Base-by-base conservation (phyloP, 805 yeast genomes). In the Candida insectalens region DNA sequence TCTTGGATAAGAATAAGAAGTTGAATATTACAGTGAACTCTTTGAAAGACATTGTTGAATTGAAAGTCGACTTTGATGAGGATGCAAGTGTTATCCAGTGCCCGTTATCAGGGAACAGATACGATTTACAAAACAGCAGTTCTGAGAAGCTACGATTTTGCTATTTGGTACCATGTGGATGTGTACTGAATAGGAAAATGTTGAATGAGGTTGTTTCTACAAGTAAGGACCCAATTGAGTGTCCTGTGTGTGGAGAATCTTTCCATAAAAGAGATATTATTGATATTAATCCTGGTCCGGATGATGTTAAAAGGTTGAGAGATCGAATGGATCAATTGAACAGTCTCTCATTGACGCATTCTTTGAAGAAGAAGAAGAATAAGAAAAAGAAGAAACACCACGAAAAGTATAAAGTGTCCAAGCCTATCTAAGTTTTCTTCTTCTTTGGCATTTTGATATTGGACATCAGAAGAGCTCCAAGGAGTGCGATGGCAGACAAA, bases 151-250 rank as follows among this genome's bases (percentile, higher is more conserved):
- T 47, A 47, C 10, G 51, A 41, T 63, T 71, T 33, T 60, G 63
- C 2, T 74, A 73, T 46, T 40, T 69, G 3, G 68, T 60, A 0
- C 51, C 55, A 5, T 70, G 75, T 46, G 70, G 70, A 0, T 64
- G 68, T 46, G 62, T 59, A 1, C 42, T 65, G 37, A 59, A 59
- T 4, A 46, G 39, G n/a, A 50, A 51, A 18, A 43, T 60, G 15
- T 40, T 66, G 6, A 33, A 35, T 12, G 51, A 53, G 19, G 36
- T 56, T 5, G 15, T 43, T 2, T 17, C 28, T 8, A 18, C 19
- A 6, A 29, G 29, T 13, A 19, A 16, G 9, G 19, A 38, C 4
- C 31, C 30, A 3, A 29, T 38, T 14, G 37, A 43, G 16, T 69
- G 75, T 43, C 72, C 74, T 3, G 45, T 52, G 3, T 75, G 81